Evolutionary conservation across 139 green algal species (phyloP), one percentile per base, ranked within the genome.

Genomic region (Chlamydomonas schloesseri): DNA sequence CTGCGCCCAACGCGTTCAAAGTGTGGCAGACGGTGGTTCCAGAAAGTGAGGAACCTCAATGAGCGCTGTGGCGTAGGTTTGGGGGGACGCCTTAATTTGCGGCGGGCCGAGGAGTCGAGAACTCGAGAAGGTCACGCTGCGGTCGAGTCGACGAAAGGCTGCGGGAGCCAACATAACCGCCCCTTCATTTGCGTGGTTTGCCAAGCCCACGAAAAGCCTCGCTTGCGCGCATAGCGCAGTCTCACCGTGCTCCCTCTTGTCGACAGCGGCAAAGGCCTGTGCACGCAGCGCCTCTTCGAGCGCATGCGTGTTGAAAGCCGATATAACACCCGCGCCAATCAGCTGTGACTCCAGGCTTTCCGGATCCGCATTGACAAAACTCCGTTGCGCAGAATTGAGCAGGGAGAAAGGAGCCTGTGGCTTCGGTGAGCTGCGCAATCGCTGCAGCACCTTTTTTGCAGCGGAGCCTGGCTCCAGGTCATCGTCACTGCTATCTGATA

Each of bases 401-500:
- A 50, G 8, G 42, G 42, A 50, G 8, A 50, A 50, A 8, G 42
- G 42, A 13, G 42, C 6, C 42, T 50, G 42, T 8, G 42, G 42
- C 42, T 50, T 50, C 42, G 42, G 42, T 13, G 42, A 50, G 29
- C n/a, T 36, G 13, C 28, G 26, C 21, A 82, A 72, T 29, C 34
- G 55, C 14, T 15, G 28, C 10, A 82, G 17, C 26, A 82, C 37
- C 0, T 24, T 36, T 50, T 60, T 29, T 4, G 75, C 58, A 34
- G 24, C 50, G 29, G 75, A 82, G 21, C 75, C 75, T 9, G 75
- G 75, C 24, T 82, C 58, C 13, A 82, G 14, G 34, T 72, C 75
- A 72, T 82, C 75, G 29, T 82, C 58, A 34, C 28, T 33, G 57
- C 75, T 82, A 36, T 82, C 58, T 17, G 58, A 62, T 46, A 69